phyloP scores from a whole-genome alignment of 2,329 filamentous ascomycete species.

The Aspergillus terreus region DNA sequence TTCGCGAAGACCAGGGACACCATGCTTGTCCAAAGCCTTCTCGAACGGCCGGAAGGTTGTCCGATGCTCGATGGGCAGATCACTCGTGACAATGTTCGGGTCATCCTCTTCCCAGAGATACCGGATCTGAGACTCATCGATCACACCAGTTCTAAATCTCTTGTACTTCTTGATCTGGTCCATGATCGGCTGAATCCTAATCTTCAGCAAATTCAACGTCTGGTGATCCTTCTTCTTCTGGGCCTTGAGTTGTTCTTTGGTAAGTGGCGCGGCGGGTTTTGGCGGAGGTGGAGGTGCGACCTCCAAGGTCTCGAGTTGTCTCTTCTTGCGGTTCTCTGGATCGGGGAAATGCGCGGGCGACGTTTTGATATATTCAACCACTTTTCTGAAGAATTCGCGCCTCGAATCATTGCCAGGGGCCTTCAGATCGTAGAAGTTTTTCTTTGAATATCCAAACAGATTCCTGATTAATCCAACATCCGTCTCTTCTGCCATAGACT shows the following conservation, averaged over 20 bases:
- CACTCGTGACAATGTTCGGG: constrained; percentile 60
- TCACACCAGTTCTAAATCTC: constrained; percentile 77
- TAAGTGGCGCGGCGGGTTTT: constrained; percentile 57
- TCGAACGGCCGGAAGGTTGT: constrained; percentile 71
- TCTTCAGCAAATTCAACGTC: constrained; percentile 80
- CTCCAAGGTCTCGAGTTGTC: constrained; percentile 72
- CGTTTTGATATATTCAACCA: constrained; percentile 73
- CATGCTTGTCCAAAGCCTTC: constrained; percentile 73
- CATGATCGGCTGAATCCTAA: constrained; percentile 90
- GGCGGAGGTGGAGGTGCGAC: constrained; percentile 70
- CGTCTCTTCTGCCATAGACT: constrained; percentile 62
- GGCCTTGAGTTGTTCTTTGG: constrained; percentile 74
- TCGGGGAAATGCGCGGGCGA: constrained; percentile 84
- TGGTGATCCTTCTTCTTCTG: constrained; percentile 80
- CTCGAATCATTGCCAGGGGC: constrained; percentile 63
- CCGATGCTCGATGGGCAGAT: constrained; percentile 55
- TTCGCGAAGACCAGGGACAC: constrained; percentile 71
- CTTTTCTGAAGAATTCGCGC: constrained; percentile 72
- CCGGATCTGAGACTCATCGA: constrained; percentile 68
- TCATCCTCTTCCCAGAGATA: constrained; percentile 84
- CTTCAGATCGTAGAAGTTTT: constrained; percentile 68
- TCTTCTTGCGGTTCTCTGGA: constrained; percentile 78
- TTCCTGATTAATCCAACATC: constrained; percentile 64
- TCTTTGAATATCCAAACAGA: constrained; percentile 80
- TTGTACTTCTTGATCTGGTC: constrained; percentile 94